These are phyloP conservation scores for Leccinum barrowsii DNA, from an alignment of 768 basidiomycete species.

Conservation along the genomic window DNA sequence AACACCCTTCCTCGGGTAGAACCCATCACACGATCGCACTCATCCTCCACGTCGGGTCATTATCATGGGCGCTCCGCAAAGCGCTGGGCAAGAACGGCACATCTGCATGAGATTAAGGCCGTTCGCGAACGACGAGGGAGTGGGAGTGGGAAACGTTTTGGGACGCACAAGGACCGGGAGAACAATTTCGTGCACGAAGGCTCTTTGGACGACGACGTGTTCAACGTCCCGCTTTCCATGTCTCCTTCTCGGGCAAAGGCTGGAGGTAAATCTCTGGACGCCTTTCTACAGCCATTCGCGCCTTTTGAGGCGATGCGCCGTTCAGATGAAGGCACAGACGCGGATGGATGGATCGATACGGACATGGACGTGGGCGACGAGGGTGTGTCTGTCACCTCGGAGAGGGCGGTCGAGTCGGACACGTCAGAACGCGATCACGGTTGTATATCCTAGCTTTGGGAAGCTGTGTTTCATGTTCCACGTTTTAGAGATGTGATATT, in stretches of 20 bases:
- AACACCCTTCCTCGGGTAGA: constrained; percentile 21
- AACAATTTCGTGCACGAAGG: not conserved
- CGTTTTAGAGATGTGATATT: not conserved
- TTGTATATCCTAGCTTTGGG: not conserved
- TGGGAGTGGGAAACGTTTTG: constrained; percentile 5
- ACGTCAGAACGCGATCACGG: constrained; percentile 2
- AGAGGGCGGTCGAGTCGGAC: constrained; percentile 11
- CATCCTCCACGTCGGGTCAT: constrained; percentile 19
- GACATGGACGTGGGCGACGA: constrained; percentile 33
- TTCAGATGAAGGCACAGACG: constrained; percentile 20
- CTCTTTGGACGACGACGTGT: constrained; percentile 18
- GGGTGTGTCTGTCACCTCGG: constrained; percentile 20
- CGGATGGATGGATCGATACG: constrained; percentile 38
- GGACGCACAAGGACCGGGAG: constrained; percentile 9
- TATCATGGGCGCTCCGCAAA: constrained; percentile 37
- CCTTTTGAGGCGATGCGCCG: constrained; percentile 6
- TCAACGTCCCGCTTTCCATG: not conserved
- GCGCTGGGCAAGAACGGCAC: constrained; percentile 62
- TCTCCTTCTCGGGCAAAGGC: not conserved
- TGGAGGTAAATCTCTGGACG: not conserved
- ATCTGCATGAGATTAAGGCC: constrained; percentile 59
- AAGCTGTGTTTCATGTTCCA: fast-evolving
- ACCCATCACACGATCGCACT: constrained; percentile 20
- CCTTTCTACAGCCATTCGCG: constrained; percentile 3
- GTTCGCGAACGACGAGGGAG: constrained; percentile 11